Evolutionary conservation across 495 filamentous ascomycete species (phyloP).

Genomic region (Aspergillus wentii): DNA sequence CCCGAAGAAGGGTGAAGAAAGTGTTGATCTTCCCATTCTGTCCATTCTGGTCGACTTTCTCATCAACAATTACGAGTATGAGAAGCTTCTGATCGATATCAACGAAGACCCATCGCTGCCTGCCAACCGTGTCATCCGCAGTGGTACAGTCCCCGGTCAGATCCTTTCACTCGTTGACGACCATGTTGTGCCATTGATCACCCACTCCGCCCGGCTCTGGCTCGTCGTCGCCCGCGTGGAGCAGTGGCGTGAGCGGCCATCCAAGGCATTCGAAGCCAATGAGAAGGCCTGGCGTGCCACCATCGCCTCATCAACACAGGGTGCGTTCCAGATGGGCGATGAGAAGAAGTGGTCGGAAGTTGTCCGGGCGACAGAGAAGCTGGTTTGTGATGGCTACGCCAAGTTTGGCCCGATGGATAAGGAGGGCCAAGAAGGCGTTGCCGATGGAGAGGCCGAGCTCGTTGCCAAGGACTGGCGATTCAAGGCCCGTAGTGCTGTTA

Average conservation of each 20-base stretch:
- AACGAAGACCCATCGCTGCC: conserved; percentile 7
- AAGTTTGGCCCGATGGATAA: conserved; percentile 38
- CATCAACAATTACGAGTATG: conserved; percentile 45
- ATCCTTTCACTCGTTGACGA: conserved; percentile 70
- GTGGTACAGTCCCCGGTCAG: conserved; percentile 42
- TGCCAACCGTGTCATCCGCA: conserved; percentile 28
- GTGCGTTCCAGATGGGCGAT: conserved; percentile 44
- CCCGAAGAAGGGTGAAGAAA: conserved; percentile 62
- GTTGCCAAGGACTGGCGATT: conserved; percentile 68
- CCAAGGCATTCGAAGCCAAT: conserved; percentile 68
- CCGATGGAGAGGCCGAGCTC: conserved; percentile 29
- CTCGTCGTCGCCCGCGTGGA: conserved; percentile 64
- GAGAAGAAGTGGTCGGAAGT: conserved; percentile 45
- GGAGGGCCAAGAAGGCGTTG: conserved; percentile 25
- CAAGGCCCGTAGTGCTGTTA: conserved; percentile 78
- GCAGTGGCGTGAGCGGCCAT: conserved; percentile 61
- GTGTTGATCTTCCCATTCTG: conserved; percentile 71
- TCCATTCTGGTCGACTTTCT: conserved; percentile 66
- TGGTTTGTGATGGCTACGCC: conserved; percentile 46
- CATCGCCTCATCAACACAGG: conserved; percentile 46
- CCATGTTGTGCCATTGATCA: conserved; percentile 75
- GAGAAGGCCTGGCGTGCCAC: conserved; percentile 85
- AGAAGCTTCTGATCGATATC: conserved; percentile 25
- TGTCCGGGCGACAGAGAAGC: conserved; percentile 40
- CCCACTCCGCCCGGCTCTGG: conserved; percentile 71